Evolutionary conservation across 2,329 filamentous ascomycete species (phyloP), one percentile per base, ranked within the genome.

Genomic region (Colletotrichum liaoningense): DNA sequence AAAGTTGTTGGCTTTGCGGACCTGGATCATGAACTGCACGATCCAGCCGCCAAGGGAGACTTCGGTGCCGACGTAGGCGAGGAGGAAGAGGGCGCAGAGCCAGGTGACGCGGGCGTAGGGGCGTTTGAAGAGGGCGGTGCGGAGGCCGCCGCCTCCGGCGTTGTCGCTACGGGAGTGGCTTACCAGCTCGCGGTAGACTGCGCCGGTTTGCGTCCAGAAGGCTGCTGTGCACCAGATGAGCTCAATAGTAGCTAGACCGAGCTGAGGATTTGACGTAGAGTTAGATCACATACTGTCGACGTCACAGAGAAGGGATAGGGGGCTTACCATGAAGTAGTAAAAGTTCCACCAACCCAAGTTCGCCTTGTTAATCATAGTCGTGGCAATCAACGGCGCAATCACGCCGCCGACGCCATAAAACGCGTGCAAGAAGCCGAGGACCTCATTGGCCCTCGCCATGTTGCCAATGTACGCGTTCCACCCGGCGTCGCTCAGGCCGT

Each of bases 41-140:
- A 97, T 93, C 94, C 94, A 97, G 5, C 94, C 94, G 24, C 93
- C 93, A 0, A 95, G 87, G 0, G 92, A 91, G 57, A 94, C 92
- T 80, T 97, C 94, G 1, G 91, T 86, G 8, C 94, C 94, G 0
- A 95, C 92, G 78, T 96, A 96, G 38, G 90, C 89, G 12, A 97
- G 88, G 26, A 96, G 84, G 81, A 96, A 97, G 1, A 92, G 74
- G 0, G 93, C 87, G 75, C 89, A 90, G n/a, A 93, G 84, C 92
- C 93, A 95, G 1, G 92, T 91, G 0, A 93, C 87, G 59, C 85
- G 85, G 19, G 85, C 84, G 6, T 80, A 80, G 0, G 84, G 85
- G 72, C 78, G 79, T 69, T 82, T 82, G 55, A 86, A 79, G 0
- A 92, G 83, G 0, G 82, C 83, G 49, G 78, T 79, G 54, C 77